Percentiles rank a stretch among this genome's conserved stretches.
Conservation (phyloP, 345 rosid species). For the Syzygium jambos region DNA sequence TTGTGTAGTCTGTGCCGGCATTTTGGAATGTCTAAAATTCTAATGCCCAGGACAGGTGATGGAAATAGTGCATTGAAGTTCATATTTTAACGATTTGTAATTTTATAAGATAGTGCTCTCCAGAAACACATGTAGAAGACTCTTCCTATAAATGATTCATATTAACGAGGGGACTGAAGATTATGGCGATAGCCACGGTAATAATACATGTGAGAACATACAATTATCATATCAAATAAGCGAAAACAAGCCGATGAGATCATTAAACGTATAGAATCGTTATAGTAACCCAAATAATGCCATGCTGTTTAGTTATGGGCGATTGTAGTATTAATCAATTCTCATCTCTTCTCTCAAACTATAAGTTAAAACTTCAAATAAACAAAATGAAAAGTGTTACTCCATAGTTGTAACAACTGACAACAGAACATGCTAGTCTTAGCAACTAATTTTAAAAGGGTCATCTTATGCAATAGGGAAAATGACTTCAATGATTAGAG, state of each 20-base stretch:
- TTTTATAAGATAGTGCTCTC: neutral
- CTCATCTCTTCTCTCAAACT: neutral
- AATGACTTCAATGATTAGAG: neutral
- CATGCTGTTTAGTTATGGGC: neutral
- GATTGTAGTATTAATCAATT: neutral
- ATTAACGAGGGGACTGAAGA: neutral
- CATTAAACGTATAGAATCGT: neutral
- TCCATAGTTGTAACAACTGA: neutral
- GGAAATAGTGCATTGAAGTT: neutral
- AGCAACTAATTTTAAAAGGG: neutral
- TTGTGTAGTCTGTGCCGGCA: neutral
- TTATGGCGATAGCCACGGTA: neutral
- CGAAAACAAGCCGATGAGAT: neutral
- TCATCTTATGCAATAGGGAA: neutral
- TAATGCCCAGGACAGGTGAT: neutral
- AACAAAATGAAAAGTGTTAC: neutral
- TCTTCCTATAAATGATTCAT: neutral
- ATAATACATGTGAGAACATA: neutral
- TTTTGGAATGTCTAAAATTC: neutral
- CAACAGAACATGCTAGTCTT: neutral
- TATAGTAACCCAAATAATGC: neutral
- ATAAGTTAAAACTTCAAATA: neutral
- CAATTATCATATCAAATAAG: neutral
- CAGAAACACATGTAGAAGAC: neutral
- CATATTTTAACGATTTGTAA: neutral